Evolutionary conservation across 768 basidiomycete species (phyloP).

Genomic region (Boletus vermiculosoides): DNA sequence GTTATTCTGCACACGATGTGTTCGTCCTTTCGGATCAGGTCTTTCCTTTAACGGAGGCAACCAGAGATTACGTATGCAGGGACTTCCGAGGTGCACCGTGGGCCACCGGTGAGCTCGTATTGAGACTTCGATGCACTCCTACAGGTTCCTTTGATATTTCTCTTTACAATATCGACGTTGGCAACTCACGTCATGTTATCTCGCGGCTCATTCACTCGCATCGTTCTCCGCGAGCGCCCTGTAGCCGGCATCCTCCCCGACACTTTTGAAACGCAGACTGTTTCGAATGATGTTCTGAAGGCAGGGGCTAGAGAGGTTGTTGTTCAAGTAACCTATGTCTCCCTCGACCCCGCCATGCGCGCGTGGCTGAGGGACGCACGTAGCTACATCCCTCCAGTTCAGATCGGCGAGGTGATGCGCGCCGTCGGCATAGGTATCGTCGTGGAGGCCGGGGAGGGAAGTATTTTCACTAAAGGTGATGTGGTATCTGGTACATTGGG

Average conservation of each 20-base stretch:
- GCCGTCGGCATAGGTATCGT: slow-evolving; percentile 60
- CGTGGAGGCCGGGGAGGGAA: slow-evolving; percentile 52
- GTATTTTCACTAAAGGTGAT: slow-evolving; percentile 62
- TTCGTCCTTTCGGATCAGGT: background rate
- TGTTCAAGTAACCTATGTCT: slow-evolving; percentile 76
- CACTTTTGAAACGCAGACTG: slow-evolving; percentile 67
- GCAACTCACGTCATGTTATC: slow-evolving; percentile 17
- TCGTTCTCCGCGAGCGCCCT: slow-evolving; percentile 79
- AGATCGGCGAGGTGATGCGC: background rate
- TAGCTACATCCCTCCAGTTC: slow-evolving; percentile 48
- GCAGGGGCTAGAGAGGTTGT: slow-evolving; percentile 56
- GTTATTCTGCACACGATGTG: no score
- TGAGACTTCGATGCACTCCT: background rate
- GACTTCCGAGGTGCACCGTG: no score
- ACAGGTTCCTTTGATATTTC: background rate
- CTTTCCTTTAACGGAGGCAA: background rate
- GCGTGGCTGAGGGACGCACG: slow-evolving; percentile 73
- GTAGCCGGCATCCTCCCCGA: slow-evolving; percentile 60
- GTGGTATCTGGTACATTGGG: slow-evolving; percentile 62
- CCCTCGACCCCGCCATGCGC: slow-evolving; percentile 88
- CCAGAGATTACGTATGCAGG: background rate
- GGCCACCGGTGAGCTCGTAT: background rate
- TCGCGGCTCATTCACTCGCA: slow-evolving; percentile 50
- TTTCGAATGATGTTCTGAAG: slow-evolving; percentile 51
- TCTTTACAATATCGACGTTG: background rate